Conservation (phyloP, 352 stramenopile species). For the Blastocystis hominis region DNA sequence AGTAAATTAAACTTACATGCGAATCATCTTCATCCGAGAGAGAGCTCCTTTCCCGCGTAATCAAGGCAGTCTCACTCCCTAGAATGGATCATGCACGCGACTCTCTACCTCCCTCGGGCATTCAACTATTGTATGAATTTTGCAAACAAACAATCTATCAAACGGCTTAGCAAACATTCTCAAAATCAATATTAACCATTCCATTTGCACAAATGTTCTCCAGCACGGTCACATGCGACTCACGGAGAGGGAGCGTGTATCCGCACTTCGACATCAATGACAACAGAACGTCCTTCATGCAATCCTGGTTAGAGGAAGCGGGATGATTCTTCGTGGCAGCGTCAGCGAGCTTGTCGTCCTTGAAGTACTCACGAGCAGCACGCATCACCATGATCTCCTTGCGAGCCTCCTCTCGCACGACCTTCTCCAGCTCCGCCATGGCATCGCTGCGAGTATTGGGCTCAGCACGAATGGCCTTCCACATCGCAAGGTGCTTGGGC, state of each 20-base stretch:
- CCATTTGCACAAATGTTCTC: conserved; percentile 42
- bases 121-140: background rate
- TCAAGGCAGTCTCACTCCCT: background rate
- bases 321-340: conserved; percentile 5
- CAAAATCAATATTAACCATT: conserved; percentile 14
- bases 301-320: conserved; percentile 6
- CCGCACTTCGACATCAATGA: conserved; percentile 43
- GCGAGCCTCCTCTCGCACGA: conserved; percentile 4
- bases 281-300: conserved; percentile 8
- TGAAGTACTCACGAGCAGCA: conserved; percentile 49
- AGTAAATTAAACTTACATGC: background rate
- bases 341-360: conserved; percentile 37
- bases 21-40: background rate
- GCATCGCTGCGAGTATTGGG: conserved; percentile 12
- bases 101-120: background rate
- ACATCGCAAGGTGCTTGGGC: conserved; percentile 23
- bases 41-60: background rate
- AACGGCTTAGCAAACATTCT: conserved; percentile 23
- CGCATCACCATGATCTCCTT: conserved; percentile 46
- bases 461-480: conserved; percentile 31
- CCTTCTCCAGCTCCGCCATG: conserved; percentile 4
- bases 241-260: conserved; percentile 51
- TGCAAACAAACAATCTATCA: conserved; percentile 18
- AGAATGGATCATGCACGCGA: background rate
- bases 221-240: conserved; percentile 39